phyloP scores from a whole-genome alignment of 208 protist species.

The Leishmania guyanensis region DNA sequence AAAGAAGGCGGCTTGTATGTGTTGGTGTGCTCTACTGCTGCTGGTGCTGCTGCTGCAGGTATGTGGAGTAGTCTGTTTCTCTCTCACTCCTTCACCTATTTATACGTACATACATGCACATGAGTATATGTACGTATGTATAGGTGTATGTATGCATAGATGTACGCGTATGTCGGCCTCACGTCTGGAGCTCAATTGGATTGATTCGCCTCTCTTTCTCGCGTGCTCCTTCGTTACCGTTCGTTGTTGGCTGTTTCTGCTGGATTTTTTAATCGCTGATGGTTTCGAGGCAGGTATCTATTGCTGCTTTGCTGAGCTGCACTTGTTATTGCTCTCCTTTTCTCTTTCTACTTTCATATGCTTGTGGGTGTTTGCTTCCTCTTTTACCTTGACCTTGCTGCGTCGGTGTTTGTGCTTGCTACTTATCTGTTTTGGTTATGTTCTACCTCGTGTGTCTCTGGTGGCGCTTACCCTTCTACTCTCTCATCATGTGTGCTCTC shows the following conservation, averaged over 20 bases:
- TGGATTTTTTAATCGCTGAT: neutral
- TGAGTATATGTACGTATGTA: constrained; percentile 11
- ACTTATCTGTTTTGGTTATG: neutral
- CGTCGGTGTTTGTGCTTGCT: neutral
- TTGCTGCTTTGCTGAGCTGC: neutral
- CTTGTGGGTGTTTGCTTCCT: neutral
- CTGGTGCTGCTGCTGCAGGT: neutral
- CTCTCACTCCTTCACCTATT: neutral
- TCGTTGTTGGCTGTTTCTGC: neutral
- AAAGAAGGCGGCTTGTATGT: neutral
- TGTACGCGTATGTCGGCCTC: no score
- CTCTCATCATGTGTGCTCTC: neutral
- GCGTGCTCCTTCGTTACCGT: neutral
- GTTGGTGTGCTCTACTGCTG: neutral
- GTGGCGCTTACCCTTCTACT: neutral
- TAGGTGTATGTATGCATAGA: neutral
- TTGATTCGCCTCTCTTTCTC: neutral
- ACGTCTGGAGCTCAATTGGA: neutral
- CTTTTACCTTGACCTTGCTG: neutral
- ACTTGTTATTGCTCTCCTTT: neutral
- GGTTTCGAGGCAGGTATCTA: neutral
- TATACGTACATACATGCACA: constrained; percentile 35
- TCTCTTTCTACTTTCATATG: constrained; percentile 3
- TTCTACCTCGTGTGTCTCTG: neutral
- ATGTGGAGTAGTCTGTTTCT: neutral